Base-by-base conservation (phyloP, 306 rosid genomes). In the Gynostemma pentaphyllum region DNA sequence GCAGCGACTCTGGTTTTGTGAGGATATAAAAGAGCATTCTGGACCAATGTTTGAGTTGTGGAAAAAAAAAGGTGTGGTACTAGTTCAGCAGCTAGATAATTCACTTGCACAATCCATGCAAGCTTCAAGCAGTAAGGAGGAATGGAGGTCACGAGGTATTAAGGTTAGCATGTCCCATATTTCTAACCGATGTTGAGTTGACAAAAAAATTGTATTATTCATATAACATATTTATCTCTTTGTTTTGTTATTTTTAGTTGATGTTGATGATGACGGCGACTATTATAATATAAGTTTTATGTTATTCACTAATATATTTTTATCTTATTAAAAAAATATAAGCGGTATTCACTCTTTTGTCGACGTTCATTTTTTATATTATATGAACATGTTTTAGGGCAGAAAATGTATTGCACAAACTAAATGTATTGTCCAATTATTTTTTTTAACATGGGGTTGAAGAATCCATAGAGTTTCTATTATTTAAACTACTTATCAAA, bases 1-100 rank as follows among this genome's bases (percentile, higher is more conserved):
- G 67, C 92, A 85, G 34, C 76, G 96, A 34, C 72, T 85, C 57
- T 88, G 96, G 96, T 77, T 88, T 24, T 80, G 86, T 30, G 96
- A 88, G 64, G 81, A 68, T 60, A 19, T 19, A 27, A 78, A 74
- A 7, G 85, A 79, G 14, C 44, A 72, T 14, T 76, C 69, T 1
- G 49, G 16, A 61, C 95, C 95, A 0, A 56, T 87, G 78, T 87
- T 87, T 76, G 86, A 87, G 24, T 87, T 81, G 64, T 87, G 90
- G 95, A 76, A 57, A 69, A 76, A 71, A 66, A 81, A 78, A 53
- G 40, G 78, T 79, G 79, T 84, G 28, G 94, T 88, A 16, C 96
- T 82, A 66, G 75, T 74, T 37, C 81, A 74, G 64, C 70, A 81
- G 55, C 49, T 88, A 67, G 89, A 83, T 41, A 87, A 75, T 66